Base-by-base conservation (phyloP, 306 rosid species). In the Vicia villosa region DNA sequence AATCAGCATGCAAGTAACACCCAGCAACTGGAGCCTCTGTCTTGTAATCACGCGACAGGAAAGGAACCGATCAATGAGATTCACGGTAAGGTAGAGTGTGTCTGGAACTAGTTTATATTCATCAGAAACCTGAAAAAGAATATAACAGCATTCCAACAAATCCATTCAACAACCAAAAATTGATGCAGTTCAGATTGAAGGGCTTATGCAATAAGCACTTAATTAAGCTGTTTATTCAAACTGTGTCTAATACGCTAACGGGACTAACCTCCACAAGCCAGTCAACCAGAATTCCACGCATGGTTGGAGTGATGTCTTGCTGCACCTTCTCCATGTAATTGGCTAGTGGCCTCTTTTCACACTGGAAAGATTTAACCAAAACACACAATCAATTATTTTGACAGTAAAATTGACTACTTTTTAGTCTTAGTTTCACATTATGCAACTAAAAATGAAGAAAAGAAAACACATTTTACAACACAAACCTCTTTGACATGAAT, bases 191-290 rank as follows among this genome's bases (percentile, higher is more conserved):
- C 32, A 7, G 8, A 49, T 8, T 3, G n/a, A 49, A 49, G 3
- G 56, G 28, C 14, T 49, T 8, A 50, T 9, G 5, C 14, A 17
- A 19, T 50, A 50, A 50, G 14, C 12, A 22, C 13, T 19, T 50
- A 50, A 50, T 50, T 50, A 19, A 50, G 28, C 1, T 50, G 22
- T 50, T 19, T 50, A 50, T 50, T 12, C 14, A 47, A 47, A 16
- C 12, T 3, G 2, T 17, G 13, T 50, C 26, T 17, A 19, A 49
- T 40, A 36, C 6, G 43, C 22, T 38, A 43, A 54, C 4, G 14
- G 9, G 43, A 73, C 87, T 68, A 52, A 89, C 97, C 97, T 91
- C 97, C 74, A 91, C 92, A 75, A 91, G 94, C 97, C 97, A 91
- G 76, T 91, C 96, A 63, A 91, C 73, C 66, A 91, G 81, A 79